Percentiles rank a stretch among this genome's conserved stretches.
These are phyloP conservation scores for Aureobasidium leucospermi DNA, from an alignment of 2,329 filamentous ascomycete species.

Conservation along the genomic window DNA sequence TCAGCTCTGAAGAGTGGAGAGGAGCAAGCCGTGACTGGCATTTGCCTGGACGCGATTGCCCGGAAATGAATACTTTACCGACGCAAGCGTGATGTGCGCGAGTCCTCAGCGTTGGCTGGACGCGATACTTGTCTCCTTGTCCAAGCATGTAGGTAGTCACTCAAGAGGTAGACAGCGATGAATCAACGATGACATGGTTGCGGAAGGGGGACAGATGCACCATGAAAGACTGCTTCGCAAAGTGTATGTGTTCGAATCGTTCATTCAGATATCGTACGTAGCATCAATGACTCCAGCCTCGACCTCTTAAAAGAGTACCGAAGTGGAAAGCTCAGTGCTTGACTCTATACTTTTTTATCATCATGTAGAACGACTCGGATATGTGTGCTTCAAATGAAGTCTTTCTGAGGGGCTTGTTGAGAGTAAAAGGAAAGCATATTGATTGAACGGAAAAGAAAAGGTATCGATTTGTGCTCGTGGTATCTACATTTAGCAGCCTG, in stretches of 20 bases:
- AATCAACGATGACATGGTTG: too few relatives aligned
- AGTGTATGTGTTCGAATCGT: neutral
- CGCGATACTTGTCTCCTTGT: too few relatives aligned
- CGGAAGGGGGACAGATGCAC: too few relatives aligned
- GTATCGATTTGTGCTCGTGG: slow-evolving; percentile 4
- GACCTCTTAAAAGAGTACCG: neutral
- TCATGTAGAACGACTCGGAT: neutral
- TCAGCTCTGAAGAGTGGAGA: too few relatives aligned
- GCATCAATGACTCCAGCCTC: slow-evolving; percentile 1
- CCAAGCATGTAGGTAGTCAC: too few relatives aligned
- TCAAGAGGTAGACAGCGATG: too few relatives aligned
- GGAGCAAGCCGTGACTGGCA: too few relatives aligned
- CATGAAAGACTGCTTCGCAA: neutral
- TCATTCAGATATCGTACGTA: slow-evolving; percentile 8
- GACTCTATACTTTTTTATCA: slow-evolving; percentile 10
- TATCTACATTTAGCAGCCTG: slow-evolving; percentile 14
- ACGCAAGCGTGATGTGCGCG: too few relatives aligned
- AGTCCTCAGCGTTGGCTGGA: too few relatives aligned
- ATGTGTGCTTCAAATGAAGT: neutral
- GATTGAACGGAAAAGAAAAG: slow-evolving; percentile 8
- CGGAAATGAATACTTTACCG: too few relatives aligned
- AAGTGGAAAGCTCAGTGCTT: slow-evolving; percentile 3
- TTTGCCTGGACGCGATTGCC: too few relatives aligned
- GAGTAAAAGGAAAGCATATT: neutral
- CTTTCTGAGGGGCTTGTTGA: neutral